phyloP scores from a whole-genome alignment of 169 alveolate species.

The Perkinsus chesapeaki region DNA sequence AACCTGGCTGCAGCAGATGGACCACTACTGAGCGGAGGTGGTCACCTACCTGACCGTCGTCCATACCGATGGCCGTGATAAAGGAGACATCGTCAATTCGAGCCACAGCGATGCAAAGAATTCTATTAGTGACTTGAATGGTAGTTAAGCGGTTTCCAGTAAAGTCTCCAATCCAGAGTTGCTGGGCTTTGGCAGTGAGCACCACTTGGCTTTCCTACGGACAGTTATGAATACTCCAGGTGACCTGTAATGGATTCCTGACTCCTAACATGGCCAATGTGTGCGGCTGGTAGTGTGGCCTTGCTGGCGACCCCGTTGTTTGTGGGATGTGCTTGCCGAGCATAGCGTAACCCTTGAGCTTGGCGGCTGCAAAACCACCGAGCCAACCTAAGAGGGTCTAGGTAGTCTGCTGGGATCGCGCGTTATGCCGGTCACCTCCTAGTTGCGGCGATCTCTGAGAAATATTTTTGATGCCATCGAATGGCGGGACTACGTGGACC shows the following conservation, averaged over 20 bases:
- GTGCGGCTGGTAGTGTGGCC: not conserved
- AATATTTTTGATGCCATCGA: not conserved
- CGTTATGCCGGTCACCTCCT: not conserved
- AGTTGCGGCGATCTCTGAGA: not conserved
- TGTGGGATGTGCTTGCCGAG: not conserved
- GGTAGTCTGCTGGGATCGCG: not conserved
- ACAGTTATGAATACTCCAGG: too few species aligned
- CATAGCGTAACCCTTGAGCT: not conserved
- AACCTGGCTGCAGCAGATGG: too few species aligned
- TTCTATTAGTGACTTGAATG: not conserved
- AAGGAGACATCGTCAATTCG: not conserved
- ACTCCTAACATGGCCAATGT: not conserved
- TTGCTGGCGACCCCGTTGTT: not conserved
- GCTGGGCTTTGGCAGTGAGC: not conserved
- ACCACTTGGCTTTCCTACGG: not conserved
- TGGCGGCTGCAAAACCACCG: not conserved
- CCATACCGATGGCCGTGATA: not conserved
- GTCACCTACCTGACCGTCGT: not conserved
- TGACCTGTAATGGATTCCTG: not conserved
- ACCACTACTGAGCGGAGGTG: too few species aligned
- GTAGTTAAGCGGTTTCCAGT: not conserved
- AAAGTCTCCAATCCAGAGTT: not conserved
- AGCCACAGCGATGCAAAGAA: not conserved
- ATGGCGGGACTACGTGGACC: not conserved
- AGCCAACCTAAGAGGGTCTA: not conserved